Base-by-base conservation (phyloP, 805 yeast genomes). In the Metschnikowia colocasiae region DNA sequence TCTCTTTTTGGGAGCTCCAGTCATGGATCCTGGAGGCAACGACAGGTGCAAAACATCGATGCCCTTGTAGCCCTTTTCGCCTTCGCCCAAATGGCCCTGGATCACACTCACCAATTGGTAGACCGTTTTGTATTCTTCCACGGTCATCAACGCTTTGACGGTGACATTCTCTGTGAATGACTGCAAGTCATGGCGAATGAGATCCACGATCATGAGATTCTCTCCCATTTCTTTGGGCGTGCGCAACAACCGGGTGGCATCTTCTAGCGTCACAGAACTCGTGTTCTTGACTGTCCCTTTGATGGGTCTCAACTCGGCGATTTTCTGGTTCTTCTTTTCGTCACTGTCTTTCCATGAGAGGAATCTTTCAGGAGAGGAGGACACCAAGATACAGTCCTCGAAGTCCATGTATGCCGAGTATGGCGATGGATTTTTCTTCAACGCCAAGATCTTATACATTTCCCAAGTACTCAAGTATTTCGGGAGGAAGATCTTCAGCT, bases 1-100 rank as follows among this genome's bases (percentile, higher is more conserved):
- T 49, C 96, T 76, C 57, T 84, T 86, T 68, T 94, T 94, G 2
- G 99, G 99, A 0, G 99, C 99, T 2, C 99, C 99, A 0, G 99
- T 94, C 99, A 94, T 94, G 0, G 98, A 92, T 0, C 99, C 99
- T 0, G 99, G 97, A 2, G 99, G 99, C 30, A 95, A 69, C 0
- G 96, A 81, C 49, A 80, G 80, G 18, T 81, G 77, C 10, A 94
- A 73, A 2, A 92, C 70, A 61, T 94, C 98, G 20, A 91, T 69
- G 0, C 98, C 99, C 10, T 75, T 69, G 54, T 76, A 82, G 2
- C 58, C 67, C 9, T 49, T 38, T 15, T 50, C 54, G 12, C 57
- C 53, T 15, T 50, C 54, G 12, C 57, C 53, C 23, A 83, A 64
- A 18, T 69, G 61, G 0, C 97, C 98, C 45, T 75, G 80, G 20